These are phyloP conservation scores for Populus ilicifolia DNA, from an alignment of 345 rosid species.

Conservation along the genomic window DNA sequence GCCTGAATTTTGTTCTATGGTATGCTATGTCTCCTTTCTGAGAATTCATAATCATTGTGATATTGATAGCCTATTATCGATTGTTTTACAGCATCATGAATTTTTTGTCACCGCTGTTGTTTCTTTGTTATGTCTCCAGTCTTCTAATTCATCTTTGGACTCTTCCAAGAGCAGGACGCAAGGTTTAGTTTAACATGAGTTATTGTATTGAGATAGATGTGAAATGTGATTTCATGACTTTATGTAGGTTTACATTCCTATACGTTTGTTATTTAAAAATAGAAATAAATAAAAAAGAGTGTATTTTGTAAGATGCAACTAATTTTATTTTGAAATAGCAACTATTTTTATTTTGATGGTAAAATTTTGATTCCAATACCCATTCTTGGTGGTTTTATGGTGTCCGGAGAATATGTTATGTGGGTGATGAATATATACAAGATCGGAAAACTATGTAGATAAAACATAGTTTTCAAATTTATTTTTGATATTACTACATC, in stretches of 20 bases:
- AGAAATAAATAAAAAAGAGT: too few relatives aligned
- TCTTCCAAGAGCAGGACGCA: background rate
- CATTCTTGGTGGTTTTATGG: too few relatives aligned
- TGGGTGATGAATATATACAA: too few relatives aligned
- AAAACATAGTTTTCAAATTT: too few relatives aligned
- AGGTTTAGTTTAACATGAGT: background rate
- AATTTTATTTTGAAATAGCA: too few relatives aligned
- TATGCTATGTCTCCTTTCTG: slow-evolving; percentile 8
- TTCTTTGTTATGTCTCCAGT: background rate
- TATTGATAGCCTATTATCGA: background rate
- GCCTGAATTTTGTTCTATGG: slow-evolving; percentile 11
- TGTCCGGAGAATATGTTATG: too few relatives aligned
- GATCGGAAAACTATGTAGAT: too few relatives aligned
- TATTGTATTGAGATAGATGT: background rate
- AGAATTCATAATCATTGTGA: slow-evolving; percentile 1
- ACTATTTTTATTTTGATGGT: too few relatives aligned
- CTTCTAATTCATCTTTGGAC: background rate
- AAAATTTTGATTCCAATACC: too few relatives aligned
- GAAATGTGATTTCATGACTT: background rate
- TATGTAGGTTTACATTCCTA: background rate
- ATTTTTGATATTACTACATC: too few relatives aligned
- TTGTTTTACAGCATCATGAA: background rate
- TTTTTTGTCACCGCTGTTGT: background rate
- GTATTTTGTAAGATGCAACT: too few relatives aligned
- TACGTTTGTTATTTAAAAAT: too few relatives aligned